Evolutionary conservation across 2,329 filamentous ascomycete genomes (phyloP).

Genomic region (Coniochaeta prunicola): DNA sequence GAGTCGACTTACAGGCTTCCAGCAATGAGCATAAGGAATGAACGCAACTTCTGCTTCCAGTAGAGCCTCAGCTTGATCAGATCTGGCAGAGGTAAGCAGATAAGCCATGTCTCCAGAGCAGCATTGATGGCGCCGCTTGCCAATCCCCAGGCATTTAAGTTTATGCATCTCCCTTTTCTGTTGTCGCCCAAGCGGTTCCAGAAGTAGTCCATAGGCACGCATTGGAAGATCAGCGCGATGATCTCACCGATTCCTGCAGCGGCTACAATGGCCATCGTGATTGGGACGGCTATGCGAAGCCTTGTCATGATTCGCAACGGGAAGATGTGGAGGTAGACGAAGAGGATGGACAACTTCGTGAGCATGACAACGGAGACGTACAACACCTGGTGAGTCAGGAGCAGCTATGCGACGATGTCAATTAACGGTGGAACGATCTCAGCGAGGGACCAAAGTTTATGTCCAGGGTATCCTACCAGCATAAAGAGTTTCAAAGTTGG

Average conservation of each 20-base stretch:
- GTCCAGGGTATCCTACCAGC: background rate
- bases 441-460: background rate
- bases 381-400: background rate
- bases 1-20: background rate
- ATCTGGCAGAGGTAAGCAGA: background rate
- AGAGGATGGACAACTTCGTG: conserved; percentile 1
- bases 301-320: background rate
- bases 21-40: background rate
- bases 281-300: background rate
- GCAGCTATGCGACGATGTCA: background rate
- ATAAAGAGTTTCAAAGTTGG: background rate
- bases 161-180: background rate
- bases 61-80: background rate
- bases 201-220: background rate
- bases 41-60: background rate
- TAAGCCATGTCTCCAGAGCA: background rate
- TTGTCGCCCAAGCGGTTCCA: background rate
- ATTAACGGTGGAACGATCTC: no score
- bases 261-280: background rate
- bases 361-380: background rate
- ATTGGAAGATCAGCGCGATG: background rate
- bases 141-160: background rate
- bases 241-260: background rate
- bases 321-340: conserved; percentile 1
- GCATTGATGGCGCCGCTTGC: background rate